These are phyloP conservation scores for Sphaerobolus stellatus DNA, from an alignment of 1,284 basidiomycete species.

Conservation along the genomic window DNA sequence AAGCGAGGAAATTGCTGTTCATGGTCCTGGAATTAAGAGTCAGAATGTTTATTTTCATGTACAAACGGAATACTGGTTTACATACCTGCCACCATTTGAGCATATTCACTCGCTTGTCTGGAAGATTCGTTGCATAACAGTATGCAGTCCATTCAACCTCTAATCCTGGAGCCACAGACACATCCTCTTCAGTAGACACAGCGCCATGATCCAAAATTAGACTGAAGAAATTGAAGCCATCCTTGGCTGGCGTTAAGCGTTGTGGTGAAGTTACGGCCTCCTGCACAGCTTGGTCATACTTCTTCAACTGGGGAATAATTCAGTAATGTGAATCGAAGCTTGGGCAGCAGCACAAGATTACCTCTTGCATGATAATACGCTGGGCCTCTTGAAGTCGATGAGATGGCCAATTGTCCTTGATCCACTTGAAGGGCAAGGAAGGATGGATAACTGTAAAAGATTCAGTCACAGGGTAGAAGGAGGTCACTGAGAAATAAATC, in stretches of 20 bases:
- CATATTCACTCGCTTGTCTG: background rate
- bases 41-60: background rate
- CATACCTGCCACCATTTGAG: background rate
- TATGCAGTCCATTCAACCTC: background rate
- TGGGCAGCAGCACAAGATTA: background rate
- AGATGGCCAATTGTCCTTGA: background rate
- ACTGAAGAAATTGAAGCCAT: background rate
- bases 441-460: background rate
- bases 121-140: background rate
- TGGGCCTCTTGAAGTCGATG: background rate
- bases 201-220: background rate
- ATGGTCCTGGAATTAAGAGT: conserved; percentile 5
- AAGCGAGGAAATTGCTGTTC: conserved; percentile 16
- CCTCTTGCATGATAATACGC: background rate
- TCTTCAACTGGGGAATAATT: background rate
- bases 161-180: background rate
- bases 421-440: background rate
- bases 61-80: background rate
- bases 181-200: background rate
- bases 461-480: background rate
- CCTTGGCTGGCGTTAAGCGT: background rate
- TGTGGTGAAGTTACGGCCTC: background rate
- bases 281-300: background rate
- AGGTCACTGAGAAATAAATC: background rate
- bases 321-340: background rate